Conservation (phyloP, 164 flowering plant species). For the Piper betle region DNA sequence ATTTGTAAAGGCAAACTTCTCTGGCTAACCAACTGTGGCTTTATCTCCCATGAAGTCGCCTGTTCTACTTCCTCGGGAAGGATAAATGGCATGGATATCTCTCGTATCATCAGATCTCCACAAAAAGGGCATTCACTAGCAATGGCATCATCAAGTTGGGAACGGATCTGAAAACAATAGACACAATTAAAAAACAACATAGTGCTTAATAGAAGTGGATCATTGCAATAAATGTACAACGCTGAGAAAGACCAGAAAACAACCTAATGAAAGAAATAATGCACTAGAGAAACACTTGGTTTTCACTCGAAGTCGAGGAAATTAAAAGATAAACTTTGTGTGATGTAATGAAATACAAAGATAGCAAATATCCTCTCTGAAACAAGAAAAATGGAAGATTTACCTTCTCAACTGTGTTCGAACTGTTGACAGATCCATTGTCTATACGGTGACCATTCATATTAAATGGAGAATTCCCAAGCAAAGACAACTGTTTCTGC, state of each 20-base stretch:
- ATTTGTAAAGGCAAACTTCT: conserved; percentile 46
- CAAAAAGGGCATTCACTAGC: conserved; percentile 99
- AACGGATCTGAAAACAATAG: conserved; percentile 43
- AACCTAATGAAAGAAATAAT: neutral
- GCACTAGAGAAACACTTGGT: neutral
- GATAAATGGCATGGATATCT: conserved; percentile 77
- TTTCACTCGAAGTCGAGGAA: neutral
- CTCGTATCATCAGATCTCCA: conserved; percentile 90
- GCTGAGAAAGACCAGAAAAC: neutral
- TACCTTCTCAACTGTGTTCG: conserved; percentile 70
- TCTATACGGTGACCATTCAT: conserved; percentile 21
- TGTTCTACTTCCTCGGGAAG: conserved; percentile 50
- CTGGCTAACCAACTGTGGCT: conserved; percentile 37
- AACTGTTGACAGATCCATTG: conserved; percentile 42
- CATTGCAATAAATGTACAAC: neutral
- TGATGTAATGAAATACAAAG: too few species aligned
- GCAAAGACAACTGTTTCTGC: conserved; percentile 82
- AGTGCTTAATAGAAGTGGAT: neutral
- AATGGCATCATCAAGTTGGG: conserved; percentile 89
- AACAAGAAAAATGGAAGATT: neutral
- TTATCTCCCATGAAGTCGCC: conserved; percentile 74
- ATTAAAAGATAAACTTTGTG: too few species aligned
- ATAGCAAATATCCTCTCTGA: neutral
- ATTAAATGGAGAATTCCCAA: conserved; percentile 47
- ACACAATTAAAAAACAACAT: neutral